phyloP scores from a whole-genome alignment of 1,284 basidiomycete species.

The Acaromyces ingoldii region DNA sequence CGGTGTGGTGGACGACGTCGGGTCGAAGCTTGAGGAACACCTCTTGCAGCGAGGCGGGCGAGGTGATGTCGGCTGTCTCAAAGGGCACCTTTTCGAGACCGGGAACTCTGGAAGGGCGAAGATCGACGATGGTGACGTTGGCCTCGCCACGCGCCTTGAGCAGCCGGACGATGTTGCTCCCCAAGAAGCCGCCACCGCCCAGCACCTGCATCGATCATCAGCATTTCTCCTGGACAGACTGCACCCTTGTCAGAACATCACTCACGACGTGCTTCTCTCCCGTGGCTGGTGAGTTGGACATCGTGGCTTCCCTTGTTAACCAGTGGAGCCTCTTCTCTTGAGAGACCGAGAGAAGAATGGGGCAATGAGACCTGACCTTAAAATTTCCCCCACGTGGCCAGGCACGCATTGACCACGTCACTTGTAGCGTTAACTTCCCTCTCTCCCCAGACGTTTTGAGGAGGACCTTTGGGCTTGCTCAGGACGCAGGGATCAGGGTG shows the following conservation, averaged over 20 bases:
- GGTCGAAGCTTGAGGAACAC: conserved; percentile 10
- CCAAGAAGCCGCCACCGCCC: conserved; percentile 48
- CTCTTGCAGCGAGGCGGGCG: conserved; percentile 19
- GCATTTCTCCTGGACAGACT: background rate
- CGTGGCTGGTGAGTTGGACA: conserved; percentile 1
- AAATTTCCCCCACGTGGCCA: background rate
- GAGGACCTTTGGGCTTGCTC: too few relatives aligned
- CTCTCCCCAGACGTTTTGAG: too few relatives aligned
- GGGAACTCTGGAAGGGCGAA: conserved; percentile 19
- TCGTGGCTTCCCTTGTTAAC: background rate
- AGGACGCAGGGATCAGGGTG: too few relatives aligned
- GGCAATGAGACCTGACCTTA: background rate
- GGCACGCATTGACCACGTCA: background rate
- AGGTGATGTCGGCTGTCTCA: conserved; percentile 45
- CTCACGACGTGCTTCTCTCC: conserved; percentile 4
- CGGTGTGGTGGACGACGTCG: conserved; percentile 71
- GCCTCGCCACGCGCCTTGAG: conserved; percentile 45
- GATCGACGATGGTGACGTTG: conserved; percentile 42
- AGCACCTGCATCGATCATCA: conserved; percentile 21
- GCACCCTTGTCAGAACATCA: background rate
- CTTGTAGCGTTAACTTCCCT: too few relatives aligned
- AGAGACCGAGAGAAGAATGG: background rate
- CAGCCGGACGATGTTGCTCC: conserved; percentile 42
- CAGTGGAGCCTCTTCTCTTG: background rate
- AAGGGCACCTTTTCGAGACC: conserved; percentile 36